Percentiles rank a stretch among this genome's conserved stretches.
These are phyloP conservation scores for Metarhizium brunneum DNA, from an alignment of 2,329 filamentous ascomycete genomes.

Conservation along the genomic window DNA sequence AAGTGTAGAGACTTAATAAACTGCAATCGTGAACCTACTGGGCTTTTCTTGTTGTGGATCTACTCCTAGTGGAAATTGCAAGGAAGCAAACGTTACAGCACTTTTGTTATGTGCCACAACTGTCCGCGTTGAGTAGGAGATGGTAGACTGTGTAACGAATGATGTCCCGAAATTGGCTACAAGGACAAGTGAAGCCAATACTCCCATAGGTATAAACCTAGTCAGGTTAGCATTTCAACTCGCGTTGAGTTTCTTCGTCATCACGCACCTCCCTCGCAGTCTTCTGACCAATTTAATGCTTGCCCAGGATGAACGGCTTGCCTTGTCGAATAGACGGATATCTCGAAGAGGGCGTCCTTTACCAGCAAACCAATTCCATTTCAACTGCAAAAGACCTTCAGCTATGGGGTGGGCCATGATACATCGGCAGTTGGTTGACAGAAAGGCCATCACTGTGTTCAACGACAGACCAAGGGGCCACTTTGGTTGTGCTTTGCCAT, in stretches of 20 bases:
- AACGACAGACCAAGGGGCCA: not conserved
- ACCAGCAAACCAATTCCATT: not conserved
- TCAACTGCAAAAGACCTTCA: not conserved
- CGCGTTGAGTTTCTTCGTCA: accelerated
- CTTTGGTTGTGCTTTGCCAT: not conserved
- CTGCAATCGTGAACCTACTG: too few species aligned
- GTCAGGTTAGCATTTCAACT: not conserved
- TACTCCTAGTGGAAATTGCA: too few species aligned
- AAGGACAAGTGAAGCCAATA: not conserved
- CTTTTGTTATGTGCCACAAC: too few species aligned
- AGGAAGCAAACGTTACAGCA: too few species aligned
- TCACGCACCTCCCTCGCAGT: not conserved
- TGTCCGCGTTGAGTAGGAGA: too few species aligned
- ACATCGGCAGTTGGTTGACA: not conserved
- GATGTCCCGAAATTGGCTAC: too few species aligned
- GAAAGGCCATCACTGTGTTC: not conserved
- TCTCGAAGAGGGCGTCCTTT: not conserved
- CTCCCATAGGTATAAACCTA: not conserved
- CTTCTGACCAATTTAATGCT: not conserved
- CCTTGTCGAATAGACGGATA: not conserved
- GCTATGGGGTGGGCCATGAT: not conserved
- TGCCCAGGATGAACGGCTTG: not conserved
- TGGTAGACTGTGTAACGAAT: too few species aligned
- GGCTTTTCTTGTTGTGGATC: too few species aligned
- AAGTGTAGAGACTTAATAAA: too few species aligned